Conservation (phyloP, 2,329 filamentous ascomycete genomes). For the Ophiocordyceps australis region DNA sequence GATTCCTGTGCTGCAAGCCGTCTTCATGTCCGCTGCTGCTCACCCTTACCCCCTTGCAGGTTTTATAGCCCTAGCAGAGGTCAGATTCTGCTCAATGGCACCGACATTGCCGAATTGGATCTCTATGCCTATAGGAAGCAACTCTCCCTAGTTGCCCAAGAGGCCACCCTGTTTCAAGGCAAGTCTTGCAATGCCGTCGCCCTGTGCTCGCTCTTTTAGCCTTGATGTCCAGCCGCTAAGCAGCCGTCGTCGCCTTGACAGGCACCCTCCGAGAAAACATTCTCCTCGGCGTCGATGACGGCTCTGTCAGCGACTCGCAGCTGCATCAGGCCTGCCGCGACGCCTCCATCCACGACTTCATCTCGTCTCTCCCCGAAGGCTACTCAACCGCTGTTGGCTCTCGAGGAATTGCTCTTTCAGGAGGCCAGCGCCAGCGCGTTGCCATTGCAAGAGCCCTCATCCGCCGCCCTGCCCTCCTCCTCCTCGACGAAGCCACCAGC, state of each 20-base stretch:
- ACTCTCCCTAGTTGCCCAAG: conserved; percentile 57
- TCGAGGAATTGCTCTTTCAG: conserved; percentile 46
- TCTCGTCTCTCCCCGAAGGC: conserved; percentile 45
- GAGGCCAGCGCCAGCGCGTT: conserved; percentile 56
- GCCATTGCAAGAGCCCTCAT: conserved; percentile 53
- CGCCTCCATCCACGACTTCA: conserved; percentile 55
- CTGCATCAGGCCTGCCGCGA: conserved; percentile 35
- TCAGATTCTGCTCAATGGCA: conserved; percentile 43
- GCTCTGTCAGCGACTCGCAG: conserved; percentile 28
- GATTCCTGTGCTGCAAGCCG: neutral
- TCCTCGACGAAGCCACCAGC: conserved; percentile 58
- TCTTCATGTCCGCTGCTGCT: no score
- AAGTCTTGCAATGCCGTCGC: no score
- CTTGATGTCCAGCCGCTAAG: no score
- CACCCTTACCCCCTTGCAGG: no score
- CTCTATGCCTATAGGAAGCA: conserved; percentile 43
- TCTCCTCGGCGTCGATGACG: conserved; percentile 40
- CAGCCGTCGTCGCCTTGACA: conserved; percentile 2
- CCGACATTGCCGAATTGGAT: conserved; percentile 38
- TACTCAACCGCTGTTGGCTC: conserved; percentile 52
- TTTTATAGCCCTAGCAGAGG: conserved; percentile 56
- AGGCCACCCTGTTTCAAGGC: conserved; percentile 54
- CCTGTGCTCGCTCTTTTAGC: no score
- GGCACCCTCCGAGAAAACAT: conserved; percentile 53
- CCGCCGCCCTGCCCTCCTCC: conserved; percentile 43